Evolutionary conservation across 2,329 filamentous ascomycete genomes (phyloP).

Genomic region (Fusarium poae): DNA sequence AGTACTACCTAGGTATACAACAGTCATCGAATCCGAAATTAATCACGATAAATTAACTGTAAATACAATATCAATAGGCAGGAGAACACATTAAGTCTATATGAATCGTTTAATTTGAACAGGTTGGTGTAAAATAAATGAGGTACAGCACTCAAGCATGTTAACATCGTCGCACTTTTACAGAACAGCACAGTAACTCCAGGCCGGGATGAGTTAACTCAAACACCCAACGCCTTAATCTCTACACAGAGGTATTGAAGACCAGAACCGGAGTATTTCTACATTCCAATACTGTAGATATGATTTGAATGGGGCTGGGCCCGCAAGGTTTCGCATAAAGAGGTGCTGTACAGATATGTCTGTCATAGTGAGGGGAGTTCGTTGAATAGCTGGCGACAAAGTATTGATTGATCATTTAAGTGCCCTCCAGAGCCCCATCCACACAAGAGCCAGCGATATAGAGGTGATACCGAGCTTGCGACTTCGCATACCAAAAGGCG

Average conservation of each 20-base stretch:
- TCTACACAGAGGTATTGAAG: background rate
- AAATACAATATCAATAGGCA: background rate
- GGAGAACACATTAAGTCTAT: background rate
- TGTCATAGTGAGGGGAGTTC: slow-evolving; percentile 25
- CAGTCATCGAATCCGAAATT: background rate
- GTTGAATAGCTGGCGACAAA: slow-evolving; percentile 4
- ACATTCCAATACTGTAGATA: background rate
- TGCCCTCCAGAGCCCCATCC: slow-evolving; percentile 77
- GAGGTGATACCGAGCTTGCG: slow-evolving; percentile 75
- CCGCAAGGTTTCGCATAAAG: background rate
- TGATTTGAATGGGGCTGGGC: background rate
- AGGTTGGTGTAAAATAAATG: background rate
- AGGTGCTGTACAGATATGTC: slow-evolving; percentile 5
- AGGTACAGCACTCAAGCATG: background rate
- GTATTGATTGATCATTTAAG: slow-evolving; percentile 56
- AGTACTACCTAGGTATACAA: background rate
- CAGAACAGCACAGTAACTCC: background rate
- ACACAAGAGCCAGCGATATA: slow-evolving; percentile 76
- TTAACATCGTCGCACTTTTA: background rate
- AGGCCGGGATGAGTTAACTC: background rate
- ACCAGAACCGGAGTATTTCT: background rate
- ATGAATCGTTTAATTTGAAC: too few relatives aligned
- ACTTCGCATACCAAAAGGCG: slow-evolving; percentile 78
- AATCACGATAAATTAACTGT: background rate
- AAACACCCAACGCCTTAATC: slow-evolving; percentile 14